Conservation (phyloP, 2,329 filamentous ascomycete genomes). For the Colletotrichum eremochloae region DNA sequence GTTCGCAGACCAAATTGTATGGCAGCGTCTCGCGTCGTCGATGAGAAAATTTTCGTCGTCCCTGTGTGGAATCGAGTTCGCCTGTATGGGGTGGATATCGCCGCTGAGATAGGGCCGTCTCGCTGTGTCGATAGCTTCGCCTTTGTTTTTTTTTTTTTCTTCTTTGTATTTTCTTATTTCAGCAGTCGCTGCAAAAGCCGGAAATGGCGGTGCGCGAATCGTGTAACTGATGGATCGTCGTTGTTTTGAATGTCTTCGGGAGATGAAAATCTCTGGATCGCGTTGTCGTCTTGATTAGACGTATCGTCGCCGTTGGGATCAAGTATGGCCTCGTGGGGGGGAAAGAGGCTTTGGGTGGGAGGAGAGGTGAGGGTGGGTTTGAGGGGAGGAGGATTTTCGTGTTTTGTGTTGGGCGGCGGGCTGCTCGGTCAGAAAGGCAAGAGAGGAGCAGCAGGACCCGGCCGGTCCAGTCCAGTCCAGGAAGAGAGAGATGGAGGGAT, state of each 20-base stretch:
- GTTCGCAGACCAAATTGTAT: constrained; percentile 24
- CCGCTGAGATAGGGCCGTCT: constrained; percentile 39
- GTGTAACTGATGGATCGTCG: constrained; percentile 35
- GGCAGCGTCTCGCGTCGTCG: constrained; percentile 37
- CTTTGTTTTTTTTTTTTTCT: constrained; percentile 14
- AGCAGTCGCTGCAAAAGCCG: constrained; percentile 29
- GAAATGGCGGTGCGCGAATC: constrained; percentile 17
- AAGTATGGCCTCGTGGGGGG: constrained; percentile 35
- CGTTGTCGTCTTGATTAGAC: constrained; percentile 41
- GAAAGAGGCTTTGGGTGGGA: constrained; percentile 36
- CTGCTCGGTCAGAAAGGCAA: constrained; percentile 42
- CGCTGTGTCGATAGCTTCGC: constrained; percentile 41
- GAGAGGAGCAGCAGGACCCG: constrained; percentile 19
- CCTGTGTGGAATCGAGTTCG: constrained; percentile 40
- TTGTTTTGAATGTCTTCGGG: constrained; percentile 14
- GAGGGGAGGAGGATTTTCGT: constrained; percentile 44
- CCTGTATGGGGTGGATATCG: constrained; percentile 36
- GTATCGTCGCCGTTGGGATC: constrained; percentile 41
- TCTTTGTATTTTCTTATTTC: constrained; percentile 20
- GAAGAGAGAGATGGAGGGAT: constrained; percentile 39
- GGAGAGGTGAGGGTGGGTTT: constrained; percentile 41
- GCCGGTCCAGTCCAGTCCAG: constrained; percentile 10
- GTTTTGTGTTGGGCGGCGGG: constrained; percentile 45
- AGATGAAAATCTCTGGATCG: constrained; percentile 38
- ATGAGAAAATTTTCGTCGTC: constrained; percentile 41